Evolutionary conservation across 2,329 filamentous ascomycete genomes (phyloP).

Genomic region (Venturia carpophila): DNA sequence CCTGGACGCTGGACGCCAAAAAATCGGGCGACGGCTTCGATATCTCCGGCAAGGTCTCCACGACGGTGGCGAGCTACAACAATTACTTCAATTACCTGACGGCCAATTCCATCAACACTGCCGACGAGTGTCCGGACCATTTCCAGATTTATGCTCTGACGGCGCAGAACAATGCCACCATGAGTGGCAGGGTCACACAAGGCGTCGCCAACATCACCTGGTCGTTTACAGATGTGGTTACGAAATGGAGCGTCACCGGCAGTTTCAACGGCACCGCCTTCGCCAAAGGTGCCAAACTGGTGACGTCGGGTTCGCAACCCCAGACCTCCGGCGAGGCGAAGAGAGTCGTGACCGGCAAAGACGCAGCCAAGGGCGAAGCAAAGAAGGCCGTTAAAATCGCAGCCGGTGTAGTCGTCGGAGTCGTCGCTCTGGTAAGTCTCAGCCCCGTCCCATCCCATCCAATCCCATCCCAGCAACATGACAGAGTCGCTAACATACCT

Average conservation of each 20-base stretch:
- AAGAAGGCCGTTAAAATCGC: constrained; percentile 1
- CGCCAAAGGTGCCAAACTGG: constrained; percentile 5
- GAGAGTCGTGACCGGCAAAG: not conserved
- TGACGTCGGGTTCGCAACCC: not conserved
- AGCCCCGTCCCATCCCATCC: not conserved
- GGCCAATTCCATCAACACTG: not conserved
- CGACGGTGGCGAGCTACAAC: constrained; percentile 12
- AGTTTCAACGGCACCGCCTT: not conserved
- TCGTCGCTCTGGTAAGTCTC: constrained; percentile 4
- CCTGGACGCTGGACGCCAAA: not conserved
- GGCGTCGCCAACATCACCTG: constrained; percentile 3
- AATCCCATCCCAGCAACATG: too few relatives aligned
- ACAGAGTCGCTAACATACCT: not conserved
- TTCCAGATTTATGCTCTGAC: constrained; percentile 14
- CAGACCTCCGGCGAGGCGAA: constrained; percentile 13
- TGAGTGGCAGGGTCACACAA: constrained; percentile 5
- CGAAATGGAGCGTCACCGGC: constrained; percentile 3
- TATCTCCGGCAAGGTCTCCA: constrained; percentile 8
- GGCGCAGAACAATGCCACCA: constrained; percentile 3
- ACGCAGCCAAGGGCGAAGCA: not conserved
- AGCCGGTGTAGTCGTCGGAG: constrained; percentile 7
- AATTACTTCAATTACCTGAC: constrained; percentile 16
- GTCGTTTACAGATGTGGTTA: constrained; percentile 7
- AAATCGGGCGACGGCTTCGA: constrained; percentile 2
- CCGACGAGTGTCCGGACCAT: constrained; percentile 14